Evolutionary conservation across 2,329 filamentous ascomycete genomes (phyloP).

Genomic region (Arthrobotrys iridis): DNA sequence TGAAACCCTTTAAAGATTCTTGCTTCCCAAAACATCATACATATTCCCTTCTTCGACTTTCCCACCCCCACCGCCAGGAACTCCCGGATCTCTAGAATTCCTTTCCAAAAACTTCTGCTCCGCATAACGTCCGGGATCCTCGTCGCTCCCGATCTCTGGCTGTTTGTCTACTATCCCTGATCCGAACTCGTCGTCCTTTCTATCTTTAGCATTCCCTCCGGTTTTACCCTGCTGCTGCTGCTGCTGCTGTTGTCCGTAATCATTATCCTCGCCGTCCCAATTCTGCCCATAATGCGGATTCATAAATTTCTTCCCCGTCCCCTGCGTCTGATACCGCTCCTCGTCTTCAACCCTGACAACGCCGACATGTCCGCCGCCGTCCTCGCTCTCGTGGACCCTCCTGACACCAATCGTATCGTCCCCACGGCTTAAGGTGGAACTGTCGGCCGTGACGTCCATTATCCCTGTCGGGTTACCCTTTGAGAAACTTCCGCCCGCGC

Average conservation of each 20-base stretch:
- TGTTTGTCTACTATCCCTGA: conserved; percentile 42
- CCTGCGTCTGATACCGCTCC: not conserved
- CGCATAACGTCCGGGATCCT: conserved; percentile 55
- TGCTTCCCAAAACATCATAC: conserved; percentile 18
- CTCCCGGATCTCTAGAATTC: conserved; percentile 8
- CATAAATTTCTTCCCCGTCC: not conserved
- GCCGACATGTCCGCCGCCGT: not conserved
- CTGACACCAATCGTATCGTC: conserved; percentile 46
- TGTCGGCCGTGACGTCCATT: conserved; percentile 21
- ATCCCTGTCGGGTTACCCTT: conserved; percentile 54
- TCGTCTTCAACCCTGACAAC: conserved; percentile 6
- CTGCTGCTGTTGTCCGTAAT: not conserved
- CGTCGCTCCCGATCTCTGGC: conserved; percentile 52
- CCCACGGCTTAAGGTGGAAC: conserved; percentile 48
- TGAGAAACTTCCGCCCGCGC: conserved; percentile 52
- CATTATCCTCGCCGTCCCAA: conserved; percentile 10
- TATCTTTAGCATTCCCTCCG: not conserved
- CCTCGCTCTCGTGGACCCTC: conserved; percentile 25
- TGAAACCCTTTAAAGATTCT: not conserved
- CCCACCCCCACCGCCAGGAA: conserved; percentile 7
- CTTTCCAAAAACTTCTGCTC: conserved; percentile 46
- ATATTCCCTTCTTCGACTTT: not conserved
- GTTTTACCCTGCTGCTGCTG: not conserved
- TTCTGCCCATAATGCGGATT: conserved; percentile 5
- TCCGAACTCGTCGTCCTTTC: conserved; percentile 18